A percentile compares a stretch with the other conserved stretches of the same genome.
phyloP scores from a whole-genome alignment of 1,284 basidiomycete species.

The Pyrrhoderma noxium region DNA sequence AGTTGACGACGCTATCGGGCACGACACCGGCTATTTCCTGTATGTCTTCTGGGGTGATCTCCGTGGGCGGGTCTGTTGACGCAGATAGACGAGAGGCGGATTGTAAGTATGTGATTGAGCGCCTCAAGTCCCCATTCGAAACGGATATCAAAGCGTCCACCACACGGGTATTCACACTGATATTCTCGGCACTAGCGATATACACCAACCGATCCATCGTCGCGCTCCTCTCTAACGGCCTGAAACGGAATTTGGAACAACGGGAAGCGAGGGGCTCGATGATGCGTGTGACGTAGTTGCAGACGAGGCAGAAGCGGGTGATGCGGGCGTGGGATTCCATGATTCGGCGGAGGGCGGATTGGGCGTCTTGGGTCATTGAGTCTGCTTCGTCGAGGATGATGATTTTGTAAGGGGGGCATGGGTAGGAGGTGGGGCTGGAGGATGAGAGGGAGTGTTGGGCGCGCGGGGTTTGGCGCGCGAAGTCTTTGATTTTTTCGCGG shows the following conservation, averaged over 20 bases:
- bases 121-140: slow-evolving; percentile 90
- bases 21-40: slow-evolving; percentile 98
- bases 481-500: slow-evolving; percentile 97
- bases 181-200: slow-evolving; percentile 65
- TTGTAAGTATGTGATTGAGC: slow-evolving; percentile 98
- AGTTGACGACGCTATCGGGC: slow-evolving; percentile 65
- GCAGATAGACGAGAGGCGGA: slow-evolving; percentile 84
- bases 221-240: slow-evolving; percentile 77
- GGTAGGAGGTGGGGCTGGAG: slow-evolving; percentile 82
- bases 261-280: slow-evolving; percentile 98
- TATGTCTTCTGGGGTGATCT: slow-evolving; percentile 71
- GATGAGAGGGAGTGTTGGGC: slow-evolving; percentile 62
- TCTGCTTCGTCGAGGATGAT: slow-evolving; percentile 99
- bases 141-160: slow-evolving; percentile 70
- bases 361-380: slow-evolving; percentile 99
- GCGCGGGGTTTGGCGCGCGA: slow-evolving; percentile 90
- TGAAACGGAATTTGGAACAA: slow-evolving; percentile 98
- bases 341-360: slow-evolving; percentile 90
- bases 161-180: slow-evolving; percentile 45
- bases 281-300: slow-evolving; percentile 99
- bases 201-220: slow-evolving; percentile 72
- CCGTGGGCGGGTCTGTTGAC: slow-evolving; percentile 60
- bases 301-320: slow-evolving; percentile 96
- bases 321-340: slow-evolving; percentile 98
- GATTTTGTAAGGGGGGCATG: slow-evolving; percentile 98